Conservation (phyloP, 352 stramenopile species). For the Pythium coloratum region DNA sequence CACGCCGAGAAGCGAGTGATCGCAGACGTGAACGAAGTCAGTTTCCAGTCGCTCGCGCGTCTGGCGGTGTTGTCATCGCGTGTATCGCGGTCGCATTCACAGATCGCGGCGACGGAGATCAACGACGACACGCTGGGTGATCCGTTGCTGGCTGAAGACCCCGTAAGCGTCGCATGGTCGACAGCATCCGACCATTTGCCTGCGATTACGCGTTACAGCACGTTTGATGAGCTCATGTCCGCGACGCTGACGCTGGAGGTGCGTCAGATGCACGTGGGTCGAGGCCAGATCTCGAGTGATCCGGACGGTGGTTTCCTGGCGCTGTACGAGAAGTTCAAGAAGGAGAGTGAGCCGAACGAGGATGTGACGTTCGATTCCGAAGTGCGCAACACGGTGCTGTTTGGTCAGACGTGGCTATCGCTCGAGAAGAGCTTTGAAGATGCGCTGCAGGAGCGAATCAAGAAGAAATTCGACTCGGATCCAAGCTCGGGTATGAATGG, state of each 20-base stretch:
- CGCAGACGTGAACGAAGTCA: constrained; percentile 83
- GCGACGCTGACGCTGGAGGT: constrained; percentile 86
- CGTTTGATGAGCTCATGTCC: constrained; percentile 90
- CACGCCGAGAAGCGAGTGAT: constrained; percentile 76
- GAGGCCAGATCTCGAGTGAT: constrained; percentile 84
- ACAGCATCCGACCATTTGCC: constrained; percentile 68
- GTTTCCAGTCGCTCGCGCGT: constrained; percentile 82
- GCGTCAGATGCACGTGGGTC: constrained; percentile 74
- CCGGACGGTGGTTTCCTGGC: constrained; percentile 79
- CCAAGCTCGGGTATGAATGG: constrained; percentile 41
- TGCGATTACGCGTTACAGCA: constrained; percentile 86
- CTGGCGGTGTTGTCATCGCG: constrained; percentile 82
- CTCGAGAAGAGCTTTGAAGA: constrained; percentile 90
- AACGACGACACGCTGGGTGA: constrained; percentile 54
- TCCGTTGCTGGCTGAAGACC: constrained; percentile 72
- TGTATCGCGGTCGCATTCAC: constrained; percentile 66
- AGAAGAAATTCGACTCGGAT: constrained; percentile 67
- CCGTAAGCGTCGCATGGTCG: constrained; percentile 70
- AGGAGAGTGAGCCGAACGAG: constrained; percentile 43
- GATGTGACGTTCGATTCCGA: constrained; percentile 78
- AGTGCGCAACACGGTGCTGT: constrained; percentile 83
- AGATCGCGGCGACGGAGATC: constrained; percentile 39
- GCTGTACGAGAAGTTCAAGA: constrained; percentile 87
- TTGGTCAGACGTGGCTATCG: constrained; percentile 87
- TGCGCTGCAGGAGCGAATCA: constrained; percentile 82